Percentiles rank a stretch among this genome's conserved stretches.
These are phyloP conservation scores for Carex pumila DNA, from an alignment of 176 grass and related monocot species.

Conservation along the genomic window DNA sequence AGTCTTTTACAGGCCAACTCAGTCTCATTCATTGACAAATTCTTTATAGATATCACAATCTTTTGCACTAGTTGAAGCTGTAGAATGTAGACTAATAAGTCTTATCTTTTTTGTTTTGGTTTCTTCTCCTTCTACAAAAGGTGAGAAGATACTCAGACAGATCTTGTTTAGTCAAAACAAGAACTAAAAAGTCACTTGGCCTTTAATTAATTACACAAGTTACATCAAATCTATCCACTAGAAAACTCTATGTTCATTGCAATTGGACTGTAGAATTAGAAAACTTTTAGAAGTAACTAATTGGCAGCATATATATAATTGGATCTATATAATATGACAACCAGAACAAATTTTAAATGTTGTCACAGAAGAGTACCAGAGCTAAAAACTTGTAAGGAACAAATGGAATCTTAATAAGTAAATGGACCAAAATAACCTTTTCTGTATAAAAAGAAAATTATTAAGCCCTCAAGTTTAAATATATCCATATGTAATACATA, in stretches of 20 bases:
- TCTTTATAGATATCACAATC: constrained; percentile 7
- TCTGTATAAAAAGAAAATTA: not conserved
- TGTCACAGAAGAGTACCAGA: not conserved
- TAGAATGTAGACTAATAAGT: constrained; percentile 4
- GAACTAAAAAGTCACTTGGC: not conserved
- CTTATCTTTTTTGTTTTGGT: not conserved
- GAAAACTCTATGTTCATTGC: not conserved
- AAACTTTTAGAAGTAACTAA: not conserved
- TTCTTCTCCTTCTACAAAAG: not conserved
- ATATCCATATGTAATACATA: not conserved
- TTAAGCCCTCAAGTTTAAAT: not conserved
- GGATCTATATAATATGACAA: not conserved
- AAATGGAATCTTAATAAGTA: too few species aligned
- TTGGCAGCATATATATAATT: not conserved
- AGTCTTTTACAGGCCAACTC: not conserved
- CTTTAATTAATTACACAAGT: not conserved
- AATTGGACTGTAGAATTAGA: not conserved
- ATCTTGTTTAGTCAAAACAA: not conserved
- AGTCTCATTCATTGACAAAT: constrained; percentile 25
- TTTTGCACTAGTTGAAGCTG: constrained; percentile 5
- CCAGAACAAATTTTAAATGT: not conserved
- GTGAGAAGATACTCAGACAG: not conserved
- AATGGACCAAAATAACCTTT: not conserved
- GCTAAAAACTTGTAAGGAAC: not conserved
- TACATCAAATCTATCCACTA: not conserved